These are phyloP conservation scores for Inga leiocalycina DNA, from an alignment of 306 rosid genomes.

Conservation along the genomic window DNA sequence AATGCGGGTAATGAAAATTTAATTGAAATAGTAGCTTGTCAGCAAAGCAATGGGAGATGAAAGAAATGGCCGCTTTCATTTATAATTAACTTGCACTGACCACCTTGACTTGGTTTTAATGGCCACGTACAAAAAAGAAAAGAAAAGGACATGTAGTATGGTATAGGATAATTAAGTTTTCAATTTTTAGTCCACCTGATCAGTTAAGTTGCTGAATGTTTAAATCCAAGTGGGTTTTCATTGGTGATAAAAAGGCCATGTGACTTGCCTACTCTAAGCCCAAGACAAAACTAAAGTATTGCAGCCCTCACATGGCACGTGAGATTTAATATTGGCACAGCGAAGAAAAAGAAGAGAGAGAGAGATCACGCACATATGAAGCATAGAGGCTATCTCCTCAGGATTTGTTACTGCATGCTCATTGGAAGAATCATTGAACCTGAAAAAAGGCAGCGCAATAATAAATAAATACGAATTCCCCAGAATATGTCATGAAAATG, in stretches of 20 bases:
- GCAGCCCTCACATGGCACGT: slow-evolving; percentile 33
- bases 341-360: background rate
- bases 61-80: slow-evolving; percentile 12
- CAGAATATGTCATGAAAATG: background rate
- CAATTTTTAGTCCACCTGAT: background rate
- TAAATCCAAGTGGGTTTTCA: slow-evolving; percentile 29
- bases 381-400: slow-evolving; percentile 82
- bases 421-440: slow-evolving; percentile 48
- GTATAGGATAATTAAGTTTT: background rate
- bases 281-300: slow-evolving; percentile 35
- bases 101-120: slow-evolving; percentile 26
- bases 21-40: slow-evolving; percentile 15
- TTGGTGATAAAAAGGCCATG: slow-evolving; percentile 30
- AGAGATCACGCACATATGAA: slow-evolving; percentile 69
- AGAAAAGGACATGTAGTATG: slow-evolving; percentile 1
- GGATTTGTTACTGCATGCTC: slow-evolving; percentile 87
- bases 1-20: slow-evolving; percentile 2
- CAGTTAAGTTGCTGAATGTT: background rate
- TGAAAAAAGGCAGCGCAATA: slow-evolving; percentile 32
- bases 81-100: slow-evolving; percentile 25
- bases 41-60: slow-evolving; percentile 22
- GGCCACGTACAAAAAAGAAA: background rate
- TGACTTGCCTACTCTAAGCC: slow-evolving; percentile 27
- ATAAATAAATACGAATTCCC: background rate
- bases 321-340: slow-evolving; percentile 16